Percentiles rank a stretch among this genome's conserved stretches.
Conservation (phyloP, 192 early-diverging fungal genomes). For the Backusella macrospora region DNA sequence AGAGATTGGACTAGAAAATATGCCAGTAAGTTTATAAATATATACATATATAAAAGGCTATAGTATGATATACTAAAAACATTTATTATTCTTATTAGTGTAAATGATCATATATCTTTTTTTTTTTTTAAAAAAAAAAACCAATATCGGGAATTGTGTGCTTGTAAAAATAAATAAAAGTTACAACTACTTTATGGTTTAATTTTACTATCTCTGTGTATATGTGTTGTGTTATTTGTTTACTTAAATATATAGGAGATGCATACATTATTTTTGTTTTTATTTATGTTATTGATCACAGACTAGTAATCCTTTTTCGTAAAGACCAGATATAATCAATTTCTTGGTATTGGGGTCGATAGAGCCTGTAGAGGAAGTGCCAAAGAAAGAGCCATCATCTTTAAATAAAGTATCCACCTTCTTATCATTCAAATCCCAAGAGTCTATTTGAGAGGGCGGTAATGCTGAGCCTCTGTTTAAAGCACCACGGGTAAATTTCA, state of each 20-base stretch:
- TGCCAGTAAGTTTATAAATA: constrained; percentile 51
- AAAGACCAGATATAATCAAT: constrained; percentile 16
- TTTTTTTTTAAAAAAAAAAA: constrained; percentile 9
- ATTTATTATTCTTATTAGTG: neutral
- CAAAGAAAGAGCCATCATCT: constrained; percentile 27
- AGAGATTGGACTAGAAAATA: constrained; percentile 95
- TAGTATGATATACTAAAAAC: neutral
- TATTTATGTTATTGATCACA: constrained; percentile 18
- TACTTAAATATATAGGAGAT: neutral
- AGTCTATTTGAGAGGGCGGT: constrained; percentile 28
- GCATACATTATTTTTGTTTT: neutral
- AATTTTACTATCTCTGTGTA: neutral
- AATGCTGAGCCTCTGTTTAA: neutral
- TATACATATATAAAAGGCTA: no score
- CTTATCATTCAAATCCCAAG: constrained; percentile 21
- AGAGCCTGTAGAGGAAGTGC: constrained; percentile 21
- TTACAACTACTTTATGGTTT: constrained; percentile 1
- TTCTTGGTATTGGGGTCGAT: neutral
- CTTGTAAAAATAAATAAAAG: constrained; percentile 17
- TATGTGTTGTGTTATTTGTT: neutral
- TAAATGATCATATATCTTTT: constrained; percentile 9
- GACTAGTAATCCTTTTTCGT: constrained; percentile 15
- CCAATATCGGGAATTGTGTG: neutral
- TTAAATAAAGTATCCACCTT: constrained; percentile 8
- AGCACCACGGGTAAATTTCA: constrained; percentile 6